Conservation (phyloP, 805 yeast genomes). For the Peterozyma toletana region DNA sequence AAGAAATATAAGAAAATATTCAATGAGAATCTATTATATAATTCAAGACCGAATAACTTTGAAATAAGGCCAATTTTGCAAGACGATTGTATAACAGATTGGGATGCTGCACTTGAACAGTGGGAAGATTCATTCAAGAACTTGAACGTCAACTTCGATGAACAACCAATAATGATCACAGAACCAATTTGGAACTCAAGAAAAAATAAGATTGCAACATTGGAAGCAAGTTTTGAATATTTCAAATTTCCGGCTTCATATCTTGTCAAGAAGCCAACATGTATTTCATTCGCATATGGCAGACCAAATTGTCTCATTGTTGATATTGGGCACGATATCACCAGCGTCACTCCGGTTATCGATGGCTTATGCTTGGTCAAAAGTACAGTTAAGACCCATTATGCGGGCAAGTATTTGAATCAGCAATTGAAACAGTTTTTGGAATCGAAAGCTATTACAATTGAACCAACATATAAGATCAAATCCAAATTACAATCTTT, state of each 20-base stretch:
- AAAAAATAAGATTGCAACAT: slow-evolving; percentile 56
- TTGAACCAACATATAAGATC: slow-evolving; percentile 43
- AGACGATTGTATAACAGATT: slow-evolving; percentile 63
- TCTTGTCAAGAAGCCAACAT: slow-evolving; percentile 76
- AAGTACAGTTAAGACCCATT: slow-evolving; percentile 62
- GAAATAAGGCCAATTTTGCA: slow-evolving; percentile 52
- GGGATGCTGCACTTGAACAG: slow-evolving; percentile 81
- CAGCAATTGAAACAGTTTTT: slow-evolving; percentile 42
- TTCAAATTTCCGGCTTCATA: slow-evolving; percentile 76
- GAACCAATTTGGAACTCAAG: slow-evolving; percentile 83
- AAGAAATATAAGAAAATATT: slow-evolving; percentile 12
- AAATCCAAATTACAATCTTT: slow-evolving; percentile 22
- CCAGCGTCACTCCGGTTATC: slow-evolving; percentile 73
- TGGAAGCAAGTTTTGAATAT: slow-evolving; percentile 66
- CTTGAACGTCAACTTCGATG: slow-evolving; percentile 45
- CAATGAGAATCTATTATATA: slow-evolving; percentile 22
- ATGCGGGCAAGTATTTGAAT: slow-evolving; percentile 64
- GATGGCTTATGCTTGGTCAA: slow-evolving; percentile 74
- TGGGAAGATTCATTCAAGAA: slow-evolving; percentile 55
- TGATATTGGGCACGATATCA: slow-evolving; percentile 75
- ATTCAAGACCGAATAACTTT: slow-evolving; percentile 40
- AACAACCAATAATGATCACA: slow-evolving; percentile 74
- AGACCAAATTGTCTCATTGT: slow-evolving; percentile 82
- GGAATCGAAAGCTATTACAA: slow-evolving; percentile 21
- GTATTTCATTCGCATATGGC: slow-evolving; percentile 84